Evolutionary conservation across 2,329 filamentous ascomycete genomes (phyloP).

Genomic region (Botrytis fragariae): DNA sequence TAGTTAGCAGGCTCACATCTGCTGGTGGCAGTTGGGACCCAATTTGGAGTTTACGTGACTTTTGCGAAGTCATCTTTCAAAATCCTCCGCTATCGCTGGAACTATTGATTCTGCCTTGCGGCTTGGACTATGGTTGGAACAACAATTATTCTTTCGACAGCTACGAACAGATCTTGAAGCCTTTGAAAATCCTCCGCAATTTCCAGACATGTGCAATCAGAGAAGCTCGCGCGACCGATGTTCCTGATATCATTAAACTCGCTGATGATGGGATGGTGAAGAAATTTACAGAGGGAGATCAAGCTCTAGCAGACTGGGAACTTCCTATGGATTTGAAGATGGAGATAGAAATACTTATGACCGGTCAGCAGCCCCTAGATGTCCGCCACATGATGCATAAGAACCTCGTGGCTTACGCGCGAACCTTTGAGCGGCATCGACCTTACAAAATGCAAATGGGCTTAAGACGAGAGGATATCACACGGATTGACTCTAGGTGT

Average conservation of each 20-base stretch:
- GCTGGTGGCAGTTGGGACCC: background rate
- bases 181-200: constrained; percentile 10
- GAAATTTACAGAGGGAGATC: background rate
- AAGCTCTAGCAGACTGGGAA: background rate
- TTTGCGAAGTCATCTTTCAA: background rate
- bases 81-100: background rate
- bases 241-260: constrained; percentile 4
- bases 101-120: background rate
- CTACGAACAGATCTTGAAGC: background rate
- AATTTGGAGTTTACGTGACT: background rate
- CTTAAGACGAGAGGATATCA: constrained; percentile 8
- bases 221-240: background rate
- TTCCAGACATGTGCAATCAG: background rate
- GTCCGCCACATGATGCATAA: constrained; percentile 13
- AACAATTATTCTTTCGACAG: background rate
- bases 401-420: constrained; percentile 14
- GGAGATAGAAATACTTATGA: background rate
- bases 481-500: background rate
- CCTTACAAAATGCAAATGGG: constrained; percentile 20
- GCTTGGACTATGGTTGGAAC: background rate
- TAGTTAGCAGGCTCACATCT: background rate
- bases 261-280: background rate
- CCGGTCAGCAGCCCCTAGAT: background rate
- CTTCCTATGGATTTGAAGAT: background rate
- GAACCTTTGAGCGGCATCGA: constrained; percentile 16